Evolutionary conservation across 805 yeast species (phyloP), one percentile per base, ranked within the genome.

Genomic region (Myxozyma geophila): DNA sequence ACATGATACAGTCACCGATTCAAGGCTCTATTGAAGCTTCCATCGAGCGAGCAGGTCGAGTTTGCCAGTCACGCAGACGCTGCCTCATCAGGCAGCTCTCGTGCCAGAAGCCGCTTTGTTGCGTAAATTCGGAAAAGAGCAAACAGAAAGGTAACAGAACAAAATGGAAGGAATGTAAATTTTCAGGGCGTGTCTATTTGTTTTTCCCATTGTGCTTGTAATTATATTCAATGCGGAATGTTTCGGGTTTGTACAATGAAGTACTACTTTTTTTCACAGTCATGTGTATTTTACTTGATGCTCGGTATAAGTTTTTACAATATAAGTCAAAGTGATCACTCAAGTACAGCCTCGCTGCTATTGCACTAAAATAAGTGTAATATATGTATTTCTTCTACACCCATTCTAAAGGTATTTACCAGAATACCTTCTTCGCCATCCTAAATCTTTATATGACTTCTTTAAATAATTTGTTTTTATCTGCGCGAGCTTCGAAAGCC

Each of bases 21-120:
- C 79, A 93, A 91, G 84, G 87, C 85, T 78, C 90, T 90, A 54
- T 83, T 93, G 75, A 88, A 85, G 76, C 84, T 93, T 73, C 80
- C 82, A 64, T 92, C 86, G 57, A 85, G 81, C 67, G 93, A 89
- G 71, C 84, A 85, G 74, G 81, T 93, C 71, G 98, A 92, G 81
- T 92, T 90, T 79, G 81, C 80, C 74, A 47, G 65, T 40, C 71
- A 69, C 51, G 40, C 59, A 35, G 71, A 69, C 50, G 63, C 71
- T 21, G 64, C 70, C 17, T 37, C 59, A 12, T 54, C 67, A 4
- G 71, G 70, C 21, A 60, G 67, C 28, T 48, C 71, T 36, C 71
- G 71, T 19, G 71, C 70, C 10, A 48, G 60, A 44, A 39, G 67
- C 37, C 64, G 66, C 15, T 55, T 50, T 41, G 17, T 47, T 43